phyloP scores from a whole-genome alignment of 805 yeast species.

The Tetrapisispora fleetii region DNA sequence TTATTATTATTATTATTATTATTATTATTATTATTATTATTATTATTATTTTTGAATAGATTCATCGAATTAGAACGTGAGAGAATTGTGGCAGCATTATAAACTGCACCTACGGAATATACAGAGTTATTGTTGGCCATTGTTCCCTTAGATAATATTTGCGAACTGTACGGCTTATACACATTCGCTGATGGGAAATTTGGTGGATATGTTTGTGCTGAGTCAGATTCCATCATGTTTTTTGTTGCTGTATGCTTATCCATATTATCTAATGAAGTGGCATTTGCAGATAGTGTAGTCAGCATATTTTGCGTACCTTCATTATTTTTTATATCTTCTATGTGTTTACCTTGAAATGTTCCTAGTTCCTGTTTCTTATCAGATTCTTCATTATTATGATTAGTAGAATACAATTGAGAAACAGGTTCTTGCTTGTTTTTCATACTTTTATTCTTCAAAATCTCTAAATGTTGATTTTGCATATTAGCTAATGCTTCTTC shows the following conservation, averaged over 20 bases:
- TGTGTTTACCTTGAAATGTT: not conserved
- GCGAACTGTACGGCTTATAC: not conserved
- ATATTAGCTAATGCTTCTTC: conserved; percentile 26
- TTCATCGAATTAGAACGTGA: not conserved
- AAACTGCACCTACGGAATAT: not conserved
- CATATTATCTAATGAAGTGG: not conserved
- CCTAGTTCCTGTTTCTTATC: not conserved
- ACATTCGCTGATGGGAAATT: not conserved
- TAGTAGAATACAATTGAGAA: not conserved
- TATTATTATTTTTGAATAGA: not conserved
- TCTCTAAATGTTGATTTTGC: conserved; percentile 23
- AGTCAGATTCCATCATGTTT: conserved; percentile 1
- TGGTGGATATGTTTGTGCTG: conserved; percentile 1
- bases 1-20: no score
- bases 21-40: no score
- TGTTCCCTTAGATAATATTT: not conserved
- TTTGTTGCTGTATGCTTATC: not conserved
- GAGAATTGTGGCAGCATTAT: not conserved
- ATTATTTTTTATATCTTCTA: not conserved
- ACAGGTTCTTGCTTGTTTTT: not conserved
- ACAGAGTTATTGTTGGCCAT: not conserved
- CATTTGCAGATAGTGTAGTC: not conserved
- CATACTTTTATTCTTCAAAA: conserved; percentile 4
- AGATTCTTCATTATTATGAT: not conserved
- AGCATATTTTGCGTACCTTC: not conserved